These are phyloP conservation scores for Fraxinus xanthoxyloides DNA, from an alignment of 305 asterid genomes.

Conservation along the genomic window DNA sequence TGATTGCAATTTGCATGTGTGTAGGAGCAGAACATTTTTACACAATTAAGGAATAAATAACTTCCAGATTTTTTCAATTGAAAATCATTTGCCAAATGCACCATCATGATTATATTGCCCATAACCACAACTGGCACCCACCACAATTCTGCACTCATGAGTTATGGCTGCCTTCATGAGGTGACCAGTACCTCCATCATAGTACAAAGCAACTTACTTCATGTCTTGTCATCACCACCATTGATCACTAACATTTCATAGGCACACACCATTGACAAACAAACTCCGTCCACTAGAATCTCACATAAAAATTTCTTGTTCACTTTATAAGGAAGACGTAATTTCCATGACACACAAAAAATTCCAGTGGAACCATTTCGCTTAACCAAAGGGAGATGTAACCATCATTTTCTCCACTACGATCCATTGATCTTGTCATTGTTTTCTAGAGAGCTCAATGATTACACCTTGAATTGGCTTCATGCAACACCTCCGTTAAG, in stretches of 20 bases:
- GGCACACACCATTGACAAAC: not conserved
- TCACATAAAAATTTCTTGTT: not conserved
- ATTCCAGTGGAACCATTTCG: not conserved
- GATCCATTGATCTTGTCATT: not conserved
- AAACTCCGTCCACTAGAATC: not conserved
- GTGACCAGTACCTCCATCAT: not conserved
- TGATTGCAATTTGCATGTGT: not conserved
- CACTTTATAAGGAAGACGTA: not conserved
- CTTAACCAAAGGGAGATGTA: not conserved
- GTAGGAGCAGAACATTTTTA: not conserved
- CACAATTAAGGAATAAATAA: not conserved
- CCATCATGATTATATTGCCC: not conserved
- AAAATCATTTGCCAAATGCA: not conserved
- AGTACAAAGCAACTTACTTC: not conserved
- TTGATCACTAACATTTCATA: not conserved
- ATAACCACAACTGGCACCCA: not conserved
- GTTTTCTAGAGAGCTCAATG: not conserved
- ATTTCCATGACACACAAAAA: not conserved
- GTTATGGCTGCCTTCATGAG: not conserved
- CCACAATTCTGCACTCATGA: not conserved
- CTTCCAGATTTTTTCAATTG: not conserved
- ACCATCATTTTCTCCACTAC: not conserved
- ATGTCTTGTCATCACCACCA: not conserved
- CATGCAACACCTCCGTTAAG: not conserved
- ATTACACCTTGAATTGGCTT: not conserved